Evolutionary conservation across 164 flowering plant genomes (phyloP).

Genomic region (Cinnamomum micranthum): DNA sequence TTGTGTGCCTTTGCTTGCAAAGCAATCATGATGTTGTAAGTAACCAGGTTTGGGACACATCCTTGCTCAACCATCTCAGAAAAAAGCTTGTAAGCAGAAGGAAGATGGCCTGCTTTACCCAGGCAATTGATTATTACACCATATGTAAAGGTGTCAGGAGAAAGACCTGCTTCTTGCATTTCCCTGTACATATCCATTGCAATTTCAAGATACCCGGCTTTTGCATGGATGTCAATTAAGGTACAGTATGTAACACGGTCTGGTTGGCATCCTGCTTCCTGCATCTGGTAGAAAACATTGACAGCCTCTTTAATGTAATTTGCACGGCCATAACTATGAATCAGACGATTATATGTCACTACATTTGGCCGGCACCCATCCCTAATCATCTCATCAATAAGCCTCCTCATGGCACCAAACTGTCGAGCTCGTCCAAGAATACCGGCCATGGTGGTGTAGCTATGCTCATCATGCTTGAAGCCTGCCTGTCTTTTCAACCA

Average conservation of each 20-base stretch:
- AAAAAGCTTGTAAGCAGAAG: conserved; percentile 68
- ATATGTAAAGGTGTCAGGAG: conserved; percentile 96
- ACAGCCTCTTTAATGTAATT: conserved; percentile 74
- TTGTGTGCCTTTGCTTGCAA: conserved; percentile 92
- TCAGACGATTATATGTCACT: conserved; percentile 90
- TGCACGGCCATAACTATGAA: conserved; percentile 94
- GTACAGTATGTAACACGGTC: conserved; percentile 96
- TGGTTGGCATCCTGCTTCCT: conserved; percentile 64
- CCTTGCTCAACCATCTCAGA: conserved; percentile 88
- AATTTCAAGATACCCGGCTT: conserved; percentile 89
- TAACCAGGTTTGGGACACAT: conserved; percentile 78
- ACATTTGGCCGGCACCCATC: conserved; percentile 91
- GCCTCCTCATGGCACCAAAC: conserved; percentile 55
- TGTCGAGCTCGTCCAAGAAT: conserved; percentile 83
- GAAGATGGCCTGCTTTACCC: conserved; percentile 87
- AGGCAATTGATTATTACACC: conserved; percentile 96
- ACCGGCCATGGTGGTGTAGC: conserved; percentile 96
- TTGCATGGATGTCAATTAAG: conserved; percentile 95
- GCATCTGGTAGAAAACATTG: conserved; percentile 68
- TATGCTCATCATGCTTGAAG: conserved; percentile 91
- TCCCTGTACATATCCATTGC: conserved; percentile 79
- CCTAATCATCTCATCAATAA: conserved; percentile 78
- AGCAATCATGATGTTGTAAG: conserved; percentile 94
- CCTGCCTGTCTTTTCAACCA: conserved; percentile 78
- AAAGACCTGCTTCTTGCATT: conserved; percentile 83